Conservation (phyloP, 768 basidiomycete species). For the Naematelia aurantialba region DNA sequence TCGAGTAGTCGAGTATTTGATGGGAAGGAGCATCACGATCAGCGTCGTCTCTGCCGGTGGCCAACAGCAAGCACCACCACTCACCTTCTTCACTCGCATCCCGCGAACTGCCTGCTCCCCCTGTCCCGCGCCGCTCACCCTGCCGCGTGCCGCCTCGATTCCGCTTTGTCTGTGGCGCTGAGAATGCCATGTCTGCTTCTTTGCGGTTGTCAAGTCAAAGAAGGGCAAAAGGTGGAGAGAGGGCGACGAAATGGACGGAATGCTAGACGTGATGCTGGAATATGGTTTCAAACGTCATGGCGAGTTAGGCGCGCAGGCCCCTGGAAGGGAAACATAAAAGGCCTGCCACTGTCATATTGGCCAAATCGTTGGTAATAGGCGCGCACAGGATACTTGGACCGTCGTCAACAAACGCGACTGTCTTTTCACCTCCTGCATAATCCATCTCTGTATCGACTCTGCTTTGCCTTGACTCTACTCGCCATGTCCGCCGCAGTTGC, state of each 20-base stretch:
- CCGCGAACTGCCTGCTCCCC: slow-evolving; percentile 37
- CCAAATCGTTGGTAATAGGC: slow-evolving; percentile 1
- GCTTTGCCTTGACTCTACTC: background rate
- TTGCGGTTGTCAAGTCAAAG: slow-evolving; percentile 11
- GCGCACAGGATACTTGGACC: background rate
- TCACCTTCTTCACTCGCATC: slow-evolving; percentile 52
- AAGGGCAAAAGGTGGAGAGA: background rate
- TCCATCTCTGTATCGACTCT: background rate
- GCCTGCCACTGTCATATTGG: no score
- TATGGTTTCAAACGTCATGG: no score
- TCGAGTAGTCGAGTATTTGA: no score
- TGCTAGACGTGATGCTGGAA: no score
- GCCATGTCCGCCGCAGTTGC: slow-evolving; percentile 8
- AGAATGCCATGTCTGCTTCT: slow-evolving; percentile 1
- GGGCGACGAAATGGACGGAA: no score
- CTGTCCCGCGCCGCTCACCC: slow-evolving; percentile 25
- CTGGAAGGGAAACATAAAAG: no score
- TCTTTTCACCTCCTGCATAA: background rate
- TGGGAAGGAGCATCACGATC: slow-evolving; percentile 3
- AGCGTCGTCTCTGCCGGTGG: background rate
- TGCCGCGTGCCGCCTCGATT: slow-evolving; percentile 20
- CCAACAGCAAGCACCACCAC: slow-evolving; percentile 8
- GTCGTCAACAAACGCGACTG: slow-evolving; percentile 4
- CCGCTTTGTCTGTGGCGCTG: slow-evolving; percentile 25
- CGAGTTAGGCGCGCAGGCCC: no score